Evolutionary conservation across 371 early-diverging fungal species (phyloP).

Genomic region (Rhizomucor pusillus): DNA sequence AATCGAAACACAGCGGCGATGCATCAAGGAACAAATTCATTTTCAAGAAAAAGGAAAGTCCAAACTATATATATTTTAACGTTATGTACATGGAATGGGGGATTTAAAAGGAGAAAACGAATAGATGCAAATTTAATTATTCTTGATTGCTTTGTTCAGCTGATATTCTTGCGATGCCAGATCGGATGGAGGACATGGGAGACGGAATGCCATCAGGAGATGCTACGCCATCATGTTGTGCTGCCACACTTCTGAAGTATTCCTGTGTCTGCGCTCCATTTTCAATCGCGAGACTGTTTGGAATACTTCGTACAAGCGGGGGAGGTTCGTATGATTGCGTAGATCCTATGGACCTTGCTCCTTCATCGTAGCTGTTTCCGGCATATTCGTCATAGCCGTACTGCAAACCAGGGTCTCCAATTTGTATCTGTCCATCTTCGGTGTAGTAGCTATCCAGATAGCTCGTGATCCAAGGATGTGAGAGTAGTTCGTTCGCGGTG

Average conservation of each 20-base stretch:
- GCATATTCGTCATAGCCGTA: not conserved
- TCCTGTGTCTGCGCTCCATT: conserved; percentile 40
- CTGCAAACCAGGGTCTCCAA: not conserved
- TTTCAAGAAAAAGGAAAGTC: too few species aligned
- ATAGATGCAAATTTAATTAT: too few species aligned
- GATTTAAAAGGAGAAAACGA: too few species aligned
- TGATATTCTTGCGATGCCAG: conserved; percentile 2
- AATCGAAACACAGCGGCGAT: too few species aligned
- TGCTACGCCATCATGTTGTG: conserved; percentile 18
- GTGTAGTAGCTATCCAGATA: conserved; percentile 34
- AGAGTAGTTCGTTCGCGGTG: conserved; percentile 69
- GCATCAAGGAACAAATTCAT: too few species aligned
- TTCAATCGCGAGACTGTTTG: conserved; percentile 34
- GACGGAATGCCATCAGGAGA: not conserved
- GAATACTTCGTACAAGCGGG: conserved; percentile 29
- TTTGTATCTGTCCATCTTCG: conserved; percentile 14
- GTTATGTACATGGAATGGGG: too few species aligned
- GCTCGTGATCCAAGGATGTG: conserved; percentile 71
- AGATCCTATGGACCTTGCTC: conserved; percentile 20
- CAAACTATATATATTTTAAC: too few species aligned
- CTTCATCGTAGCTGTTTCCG: not conserved
- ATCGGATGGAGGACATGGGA: conserved; percentile 3
- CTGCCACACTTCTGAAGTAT: conserved; percentile 39
- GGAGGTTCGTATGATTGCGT: conserved; percentile 29
- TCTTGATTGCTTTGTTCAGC: not conserved